Percentiles rank a stretch among this genome's conserved stretches.
Conservation (phyloP, 2,329 filamentous ascomycete species). For the Blastomyces percursus region DNA sequence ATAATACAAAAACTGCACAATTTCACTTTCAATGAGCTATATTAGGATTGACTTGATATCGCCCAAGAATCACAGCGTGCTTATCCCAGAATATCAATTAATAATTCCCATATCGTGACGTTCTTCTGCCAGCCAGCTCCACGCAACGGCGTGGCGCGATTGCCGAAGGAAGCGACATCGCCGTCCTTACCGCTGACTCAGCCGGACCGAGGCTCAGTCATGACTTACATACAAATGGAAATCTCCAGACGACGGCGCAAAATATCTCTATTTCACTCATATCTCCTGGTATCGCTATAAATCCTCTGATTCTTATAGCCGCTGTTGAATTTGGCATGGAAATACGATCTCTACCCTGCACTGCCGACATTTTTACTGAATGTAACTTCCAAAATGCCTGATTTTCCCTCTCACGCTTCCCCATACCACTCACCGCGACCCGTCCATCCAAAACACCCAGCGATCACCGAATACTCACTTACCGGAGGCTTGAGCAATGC, state of each 20-base stretch:
- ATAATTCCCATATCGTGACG: no score
- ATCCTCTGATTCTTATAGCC: neutral
- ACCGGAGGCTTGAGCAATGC: conserved; percentile 2
- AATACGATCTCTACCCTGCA: neutral
- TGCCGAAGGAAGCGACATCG: neutral
- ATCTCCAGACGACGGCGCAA: neutral
- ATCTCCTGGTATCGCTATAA: neutral
- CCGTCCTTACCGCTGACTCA: neutral
- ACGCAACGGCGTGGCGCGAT: neutral
- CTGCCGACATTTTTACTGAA: conserved; percentile 7
- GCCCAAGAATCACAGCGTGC: neutral
- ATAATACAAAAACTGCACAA: neutral
- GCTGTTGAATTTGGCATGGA: no score
- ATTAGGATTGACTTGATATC: neutral
- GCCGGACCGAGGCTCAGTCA: neutral
- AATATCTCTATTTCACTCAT: neutral
- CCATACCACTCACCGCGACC: conserved; percentile 37
- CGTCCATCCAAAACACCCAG: conserved; percentile 16
- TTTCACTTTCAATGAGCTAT: neutral
- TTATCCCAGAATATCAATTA: neutral
- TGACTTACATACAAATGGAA: neutral
- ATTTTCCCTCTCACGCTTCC: conserved; percentile 46
- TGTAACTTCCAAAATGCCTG: conserved; percentile 35
- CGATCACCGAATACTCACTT: conserved; percentile 18
- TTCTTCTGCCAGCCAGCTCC: neutral